A percentile compares a stretch with the other conserved stretches of the same genome.
These are phyloP conservation scores for Naganishia friedmannii DNA, from an alignment of 768 basidiomycete species.

Conservation along the genomic window DNA sequence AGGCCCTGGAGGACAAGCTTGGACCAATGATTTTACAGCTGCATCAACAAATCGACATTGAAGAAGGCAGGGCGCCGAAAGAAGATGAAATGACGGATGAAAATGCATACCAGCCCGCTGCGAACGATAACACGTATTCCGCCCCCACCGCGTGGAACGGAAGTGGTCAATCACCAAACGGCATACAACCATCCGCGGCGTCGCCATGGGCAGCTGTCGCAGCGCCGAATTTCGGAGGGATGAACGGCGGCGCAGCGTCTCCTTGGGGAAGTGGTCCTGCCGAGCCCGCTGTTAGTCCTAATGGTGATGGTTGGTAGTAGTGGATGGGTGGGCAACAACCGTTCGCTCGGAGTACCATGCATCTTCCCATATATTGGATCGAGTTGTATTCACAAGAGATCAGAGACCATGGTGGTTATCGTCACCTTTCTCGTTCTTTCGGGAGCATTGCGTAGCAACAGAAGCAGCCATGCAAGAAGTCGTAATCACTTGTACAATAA, in stretches of 20 bases:
- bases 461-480: too few relatives aligned
- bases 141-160: background rate
- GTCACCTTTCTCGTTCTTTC: too few relatives aligned
- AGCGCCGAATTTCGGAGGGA: background rate
- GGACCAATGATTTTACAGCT: slow-evolving; percentile 29
- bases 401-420: background rate
- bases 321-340: background rate
- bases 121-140: background rate
- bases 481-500: too few relatives aligned
- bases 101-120: slow-evolving; percentile 2
- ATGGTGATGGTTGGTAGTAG: background rate
- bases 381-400: background rate
- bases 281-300: background rate
- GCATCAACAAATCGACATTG: background rate
- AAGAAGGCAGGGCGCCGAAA: slow-evolving; percentile 23
- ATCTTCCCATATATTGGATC: background rate
- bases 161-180: background rate
- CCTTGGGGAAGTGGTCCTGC: slow-evolving; percentile 9
- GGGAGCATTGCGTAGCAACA: too few relatives aligned
- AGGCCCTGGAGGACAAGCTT: slow-evolving; percentile 34
- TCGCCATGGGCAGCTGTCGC: background rate
- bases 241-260: slow-evolving; percentile 5
- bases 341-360: background rate
- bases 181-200: background rate
- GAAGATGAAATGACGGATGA: slow-evolving; percentile 24